Evolutionary conservation across 345 rosid genomes (phyloP).

Genomic region (Ceriops decandra): DNA sequence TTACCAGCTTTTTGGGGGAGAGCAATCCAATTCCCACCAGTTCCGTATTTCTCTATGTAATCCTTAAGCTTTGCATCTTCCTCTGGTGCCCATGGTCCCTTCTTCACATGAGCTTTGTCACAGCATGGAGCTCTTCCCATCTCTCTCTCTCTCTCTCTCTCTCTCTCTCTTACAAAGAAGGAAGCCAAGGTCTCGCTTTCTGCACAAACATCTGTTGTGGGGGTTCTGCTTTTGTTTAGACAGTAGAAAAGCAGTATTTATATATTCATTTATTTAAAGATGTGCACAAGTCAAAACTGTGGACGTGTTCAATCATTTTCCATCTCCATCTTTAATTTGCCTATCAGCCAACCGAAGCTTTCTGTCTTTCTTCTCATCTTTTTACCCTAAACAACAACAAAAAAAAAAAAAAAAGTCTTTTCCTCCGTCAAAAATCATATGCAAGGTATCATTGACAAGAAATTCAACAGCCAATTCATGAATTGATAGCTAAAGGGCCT

Average conservation of each 20-base stretch:
- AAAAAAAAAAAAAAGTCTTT: background rate
- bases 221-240: slow-evolving; percentile 18
- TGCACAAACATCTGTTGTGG: slow-evolving; percentile 10
- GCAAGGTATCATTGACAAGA: slow-evolving; percentile 29
- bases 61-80: slow-evolving; percentile 86
- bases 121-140: slow-evolving; percentile 99
- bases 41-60: slow-evolving; percentile 76
- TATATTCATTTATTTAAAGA: background rate
- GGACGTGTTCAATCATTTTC: slow-evolving; percentile 31
- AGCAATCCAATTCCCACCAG: slow-evolving; percentile 94
- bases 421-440: slow-evolving; percentile 18
- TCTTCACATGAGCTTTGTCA: slow-evolving; percentile 92
- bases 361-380: slow-evolving; percentile 15
- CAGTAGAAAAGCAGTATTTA: background rate
- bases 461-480: slow-evolving; percentile 7
- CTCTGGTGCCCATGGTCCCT: slow-evolving; percentile 98
- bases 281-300: slow-evolving; percentile 38
- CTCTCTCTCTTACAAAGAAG: slow-evolving; percentile 1
- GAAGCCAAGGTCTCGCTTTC: slow-evolving; percentile 13
- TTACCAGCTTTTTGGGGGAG: slow-evolving; percentile 94
- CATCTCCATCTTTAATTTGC: slow-evolving; percentile 9
- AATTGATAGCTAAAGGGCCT: slow-evolving; percentile 26
- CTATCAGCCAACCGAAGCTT: slow-evolving; percentile 23
- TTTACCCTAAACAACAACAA: too few species aligned
- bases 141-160: slow-evolving; percentile 22